Evolutionary conservation across 2,329 filamentous ascomycete species (phyloP).

Genomic region (Alternaria burnsii): DNA sequence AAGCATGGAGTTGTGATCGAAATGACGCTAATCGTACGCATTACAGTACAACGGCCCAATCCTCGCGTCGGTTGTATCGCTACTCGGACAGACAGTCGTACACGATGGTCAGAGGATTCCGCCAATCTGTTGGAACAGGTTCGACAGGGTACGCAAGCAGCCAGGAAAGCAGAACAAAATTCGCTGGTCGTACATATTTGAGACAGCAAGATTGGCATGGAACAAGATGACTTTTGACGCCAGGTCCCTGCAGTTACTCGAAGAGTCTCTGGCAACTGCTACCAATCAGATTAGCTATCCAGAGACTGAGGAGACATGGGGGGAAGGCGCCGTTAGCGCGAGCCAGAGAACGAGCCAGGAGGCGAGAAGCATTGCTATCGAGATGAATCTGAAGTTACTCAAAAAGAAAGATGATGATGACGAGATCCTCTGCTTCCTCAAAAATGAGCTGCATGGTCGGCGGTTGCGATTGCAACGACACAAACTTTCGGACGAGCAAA

Average conservation of each 20-base stretch:
- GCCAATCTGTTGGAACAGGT: not conserved
- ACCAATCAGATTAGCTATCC: not conserved
- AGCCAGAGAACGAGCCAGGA: not conserved
- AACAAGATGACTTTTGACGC: conserved; percentile 21
- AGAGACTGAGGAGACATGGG: not conserved
- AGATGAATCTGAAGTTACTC: conserved; percentile 6
- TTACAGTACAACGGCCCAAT: conserved; percentile 28
- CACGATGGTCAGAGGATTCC: not conserved
- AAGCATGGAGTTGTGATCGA: not conserved
- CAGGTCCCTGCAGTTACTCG: conserved; percentile 6
- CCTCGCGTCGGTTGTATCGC: conserved; percentile 18
- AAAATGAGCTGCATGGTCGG: not conserved
- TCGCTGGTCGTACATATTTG: conserved; percentile 32
- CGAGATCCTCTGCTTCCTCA: conserved; percentile 4
- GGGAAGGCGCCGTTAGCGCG: not conserved
- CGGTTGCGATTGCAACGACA: not conserved
- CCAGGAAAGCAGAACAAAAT: not conserved
- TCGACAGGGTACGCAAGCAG: not conserved
- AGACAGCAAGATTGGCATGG: conserved; percentile 29
- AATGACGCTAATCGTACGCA: not conserved
- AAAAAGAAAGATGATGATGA: not conserved
- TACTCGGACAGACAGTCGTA: not conserved
- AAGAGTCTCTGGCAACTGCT: not conserved
- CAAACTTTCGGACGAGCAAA: conserved; percentile 3
- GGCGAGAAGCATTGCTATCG: conserved; percentile 9